Conservation (phyloP, 1,284 basidiomycete species). For the Afroboletus lepidellus region DNA sequence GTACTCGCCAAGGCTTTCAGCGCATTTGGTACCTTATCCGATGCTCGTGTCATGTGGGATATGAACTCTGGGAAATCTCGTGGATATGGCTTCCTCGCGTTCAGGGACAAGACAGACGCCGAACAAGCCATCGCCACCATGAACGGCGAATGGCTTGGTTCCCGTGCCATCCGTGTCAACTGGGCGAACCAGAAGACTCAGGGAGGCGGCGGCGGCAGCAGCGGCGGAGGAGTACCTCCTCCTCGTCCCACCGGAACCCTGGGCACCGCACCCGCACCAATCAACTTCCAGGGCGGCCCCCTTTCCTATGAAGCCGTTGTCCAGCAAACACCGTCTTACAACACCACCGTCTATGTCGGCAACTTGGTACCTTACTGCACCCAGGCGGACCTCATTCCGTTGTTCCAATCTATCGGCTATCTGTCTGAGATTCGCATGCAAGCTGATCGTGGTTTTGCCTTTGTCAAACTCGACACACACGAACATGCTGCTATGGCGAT, state of each 20-base stretch:
- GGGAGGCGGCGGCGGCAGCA: too few species aligned
- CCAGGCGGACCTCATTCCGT: slow-evolving; percentile 91
- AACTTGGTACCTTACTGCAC: slow-evolving; percentile 96
- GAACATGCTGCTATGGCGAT: slow-evolving; percentile 98
- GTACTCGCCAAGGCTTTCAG: slow-evolving; percentile 94
- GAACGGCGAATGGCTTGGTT: slow-evolving; percentile 99
- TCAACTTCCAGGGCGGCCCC: slow-evolving; percentile 84
- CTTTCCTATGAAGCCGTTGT: slow-evolving; percentile 87
- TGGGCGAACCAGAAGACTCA: slow-evolving; percentile 99
- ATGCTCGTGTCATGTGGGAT: slow-evolving; percentile 99
- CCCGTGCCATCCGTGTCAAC: slow-evolving; percentile 96
- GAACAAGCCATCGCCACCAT: slow-evolving; percentile 97
- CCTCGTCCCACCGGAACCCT: slow-evolving; percentile 45
- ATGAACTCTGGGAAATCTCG: slow-evolving; percentile 98
- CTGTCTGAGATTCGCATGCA: slow-evolving; percentile 98
- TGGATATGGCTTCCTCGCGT: slow-evolving; percentile 91
- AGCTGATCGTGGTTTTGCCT: slow-evolving; percentile 96
- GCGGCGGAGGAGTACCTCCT: slow-evolving; percentile 40
- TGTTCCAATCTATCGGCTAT: slow-evolving; percentile 97
- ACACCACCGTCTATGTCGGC: slow-evolving; percentile 96
- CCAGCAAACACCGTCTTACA: slow-evolving; percentile 86
- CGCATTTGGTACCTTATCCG: slow-evolving; percentile 91
- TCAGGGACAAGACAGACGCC: slow-evolving; percentile 95
- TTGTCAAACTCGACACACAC: slow-evolving; percentile 97
- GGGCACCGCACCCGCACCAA: slow-evolving; percentile 73